These are phyloP conservation scores for Thraustotheca clavata DNA, from an alignment of 352 stramenopile species.

Conservation along the genomic window DNA sequence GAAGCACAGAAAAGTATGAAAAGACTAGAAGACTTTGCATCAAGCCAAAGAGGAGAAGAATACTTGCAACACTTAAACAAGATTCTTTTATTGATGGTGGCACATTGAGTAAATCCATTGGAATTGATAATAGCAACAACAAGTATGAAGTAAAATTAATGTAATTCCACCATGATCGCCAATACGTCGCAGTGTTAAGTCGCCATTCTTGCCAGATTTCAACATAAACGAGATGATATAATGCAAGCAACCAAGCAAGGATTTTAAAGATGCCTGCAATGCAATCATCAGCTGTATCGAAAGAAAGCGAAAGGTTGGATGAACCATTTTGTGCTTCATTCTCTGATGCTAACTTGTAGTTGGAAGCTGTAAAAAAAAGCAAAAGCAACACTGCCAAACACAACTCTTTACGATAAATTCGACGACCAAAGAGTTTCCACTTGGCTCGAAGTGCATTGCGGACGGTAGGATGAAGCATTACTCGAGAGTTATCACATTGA, in stretches of 20 bases:
- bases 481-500: constrained; percentile 24
- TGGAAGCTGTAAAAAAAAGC: constrained; percentile 44
- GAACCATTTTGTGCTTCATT: neutral
- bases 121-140: constrained; percentile 37
- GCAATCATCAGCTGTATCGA: constrained; percentile 32
- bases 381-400: constrained; percentile 41
- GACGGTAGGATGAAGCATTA: constrained; percentile 40
- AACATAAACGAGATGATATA: constrained; percentile 50
- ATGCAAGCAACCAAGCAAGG: constrained; percentile 33
- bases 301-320: constrained; percentile 34
- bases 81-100: constrained; percentile 28
- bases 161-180: constrained; percentile 45
- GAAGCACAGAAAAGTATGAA: constrained; percentile 49
- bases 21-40: constrained; percentile 47
- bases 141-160: constrained; percentile 44
- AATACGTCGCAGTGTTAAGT: constrained; percentile 34
- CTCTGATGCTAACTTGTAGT: constrained; percentile 28
- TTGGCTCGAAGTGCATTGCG: constrained; percentile 44
- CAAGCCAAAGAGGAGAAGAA: constrained; percentile 43
- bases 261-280: constrained; percentile 37
- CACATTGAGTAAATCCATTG: constrained; percentile 34
- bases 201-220: constrained; percentile 50
- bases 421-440: constrained; percentile 38
- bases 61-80: constrained; percentile 40
- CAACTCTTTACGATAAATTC: constrained; percentile 34